Evolutionary conservation across 1,284 basidiomycete genomes (phyloP), one percentile per base, ranked within the genome.

Genomic region (Leccinum pallidistipes): DNA sequence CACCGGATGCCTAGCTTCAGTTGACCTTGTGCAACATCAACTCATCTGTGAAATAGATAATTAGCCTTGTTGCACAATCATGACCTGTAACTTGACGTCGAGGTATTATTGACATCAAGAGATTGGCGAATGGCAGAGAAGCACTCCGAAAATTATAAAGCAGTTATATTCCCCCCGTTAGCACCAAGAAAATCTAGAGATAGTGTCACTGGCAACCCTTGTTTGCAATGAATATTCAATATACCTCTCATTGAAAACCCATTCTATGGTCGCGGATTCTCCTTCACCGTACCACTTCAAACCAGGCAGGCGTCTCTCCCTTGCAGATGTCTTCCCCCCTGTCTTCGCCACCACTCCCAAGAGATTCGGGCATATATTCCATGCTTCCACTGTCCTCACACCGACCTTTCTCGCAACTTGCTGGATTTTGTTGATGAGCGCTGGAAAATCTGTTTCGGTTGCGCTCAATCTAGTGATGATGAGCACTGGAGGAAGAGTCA

Each of bases 161-260:
- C 18, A 12, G 45, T 40, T 0, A 3, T 11, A 40, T 24, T 14
- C 3, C 34, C 32, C 24, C 3, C n/a, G 7, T 65, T 14, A 66
- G n/a, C 60, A 69, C 69, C 67, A 69, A 52, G 60, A 68, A 45
- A 71, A 71, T 47, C 69, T 69, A 27, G 27, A n/a, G 7, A 49
- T 40, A 16, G 3, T 57, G 29, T 64, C 49, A 55, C 9, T n/a
- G 18, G 43, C 3, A 45, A 14, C 31, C 2, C 8, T 40, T n/a
- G 11, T 14, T 29, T 50, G 14, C 18, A 38, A 43, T 12, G 29
- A 31, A 8, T 18, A 49, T 8, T 45, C n/a, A 56, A 71, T 74
- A 56, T 58, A 82, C 82, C 77, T 80, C 67, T 88, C 86, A 64
- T 87, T 87, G 58, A 79, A 79, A n/a, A 77, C 59, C 86, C 86